phyloP scores from a whole-genome alignment of 129 eudicot species.

The Helianthus annuus region DNA sequence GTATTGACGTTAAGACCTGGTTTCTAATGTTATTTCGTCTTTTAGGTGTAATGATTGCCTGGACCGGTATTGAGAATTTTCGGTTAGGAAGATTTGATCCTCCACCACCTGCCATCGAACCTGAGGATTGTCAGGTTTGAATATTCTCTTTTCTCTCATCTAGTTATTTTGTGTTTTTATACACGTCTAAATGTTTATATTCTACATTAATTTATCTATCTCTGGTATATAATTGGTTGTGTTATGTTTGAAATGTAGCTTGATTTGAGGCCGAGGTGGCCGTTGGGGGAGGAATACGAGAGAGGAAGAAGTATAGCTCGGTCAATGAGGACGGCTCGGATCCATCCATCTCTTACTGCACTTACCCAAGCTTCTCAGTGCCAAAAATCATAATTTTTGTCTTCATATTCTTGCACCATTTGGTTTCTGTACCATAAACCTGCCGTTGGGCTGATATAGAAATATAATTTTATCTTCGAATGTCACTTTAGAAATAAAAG shows the following conservation, averaged over 20 bases:
- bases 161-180: not conserved
- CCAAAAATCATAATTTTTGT: conserved; percentile 31
- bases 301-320: conserved; percentile 92
- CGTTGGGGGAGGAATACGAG: conserved; percentile 84
- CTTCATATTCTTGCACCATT: not conserved
- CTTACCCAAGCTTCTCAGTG: conserved; percentile 67
- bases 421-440: not conserved
- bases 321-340: conserved; percentile 71
- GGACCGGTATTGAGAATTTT: conserved; percentile 96
- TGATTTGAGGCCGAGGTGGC: conserved; percentile 99
- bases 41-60: conserved; percentile 94
- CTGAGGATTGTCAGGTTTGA: conserved; percentile 71
- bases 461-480: not conserved
- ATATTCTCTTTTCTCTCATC: conserved; percentile 2
- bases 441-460: conserved; percentile 5
- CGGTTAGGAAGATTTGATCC: conserved; percentile 93
- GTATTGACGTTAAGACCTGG: not conserved
- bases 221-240: conserved; percentile 4
- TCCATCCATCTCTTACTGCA: conserved; percentile 91
- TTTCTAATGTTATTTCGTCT: not conserved
- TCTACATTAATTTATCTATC: not conserved
- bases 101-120: conserved; percentile 86
- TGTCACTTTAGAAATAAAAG: not conserved
- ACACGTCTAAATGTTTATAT: not conserved
- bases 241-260: conserved; percentile 41